A percentile compares a stretch with the other conserved stretches of the same genome.
These are phyloP conservation scores for Venustampulla echinocandica DNA, from an alignment of 495 filamentous ascomycete species.

Conservation along the genomic window DNA sequence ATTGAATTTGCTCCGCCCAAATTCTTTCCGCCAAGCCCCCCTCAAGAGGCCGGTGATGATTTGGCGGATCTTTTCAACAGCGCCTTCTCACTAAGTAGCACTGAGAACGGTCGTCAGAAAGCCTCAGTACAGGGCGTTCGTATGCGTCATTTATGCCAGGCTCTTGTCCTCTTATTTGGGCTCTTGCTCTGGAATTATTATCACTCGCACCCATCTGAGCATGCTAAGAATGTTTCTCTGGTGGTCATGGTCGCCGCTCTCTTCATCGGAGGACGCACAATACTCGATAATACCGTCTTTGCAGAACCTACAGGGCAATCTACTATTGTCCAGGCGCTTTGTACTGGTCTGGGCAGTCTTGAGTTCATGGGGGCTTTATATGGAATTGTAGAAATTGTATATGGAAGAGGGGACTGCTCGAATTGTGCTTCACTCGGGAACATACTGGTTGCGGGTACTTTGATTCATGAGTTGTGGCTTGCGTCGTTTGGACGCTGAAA, in stretches of 20 bases:
- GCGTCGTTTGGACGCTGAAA: constrained; percentile 6
- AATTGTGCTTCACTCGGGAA: constrained; percentile 10
- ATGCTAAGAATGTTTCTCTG: constrained; percentile 4
- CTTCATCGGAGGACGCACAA: constrained; percentile 4
- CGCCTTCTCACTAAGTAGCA: constrained; percentile 4
- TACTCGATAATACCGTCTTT: constrained; percentile 6
- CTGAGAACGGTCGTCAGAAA: neutral
- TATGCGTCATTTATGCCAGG: constrained; percentile 3
- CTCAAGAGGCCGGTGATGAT: constrained; percentile 27
- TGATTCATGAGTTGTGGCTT: constrained; percentile 13
- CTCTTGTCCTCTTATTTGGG: constrained; percentile 5
- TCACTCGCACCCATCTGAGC: constrained; percentile 1
- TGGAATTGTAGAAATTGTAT: constrained; percentile 4
- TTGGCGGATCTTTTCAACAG: constrained; percentile 28
- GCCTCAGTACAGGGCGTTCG: neutral
- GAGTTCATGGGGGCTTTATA: constrained; percentile 5
- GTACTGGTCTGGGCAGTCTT: constrained; percentile 3
- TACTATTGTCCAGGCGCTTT: neutral
- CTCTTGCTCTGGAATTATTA: constrained; percentile 14
- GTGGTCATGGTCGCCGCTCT: constrained; percentile 8
- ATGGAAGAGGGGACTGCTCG: neutral
- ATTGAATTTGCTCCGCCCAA: constrained; percentile 38
- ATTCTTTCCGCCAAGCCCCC: constrained; percentile 33
- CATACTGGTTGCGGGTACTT: constrained; percentile 7
- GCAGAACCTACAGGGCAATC: neutral